Evolutionary conservation across 164 flowering plant species (phyloP), one percentile per base, ranked within the genome.

Genomic region (Tinospora cordifolia): DNA sequence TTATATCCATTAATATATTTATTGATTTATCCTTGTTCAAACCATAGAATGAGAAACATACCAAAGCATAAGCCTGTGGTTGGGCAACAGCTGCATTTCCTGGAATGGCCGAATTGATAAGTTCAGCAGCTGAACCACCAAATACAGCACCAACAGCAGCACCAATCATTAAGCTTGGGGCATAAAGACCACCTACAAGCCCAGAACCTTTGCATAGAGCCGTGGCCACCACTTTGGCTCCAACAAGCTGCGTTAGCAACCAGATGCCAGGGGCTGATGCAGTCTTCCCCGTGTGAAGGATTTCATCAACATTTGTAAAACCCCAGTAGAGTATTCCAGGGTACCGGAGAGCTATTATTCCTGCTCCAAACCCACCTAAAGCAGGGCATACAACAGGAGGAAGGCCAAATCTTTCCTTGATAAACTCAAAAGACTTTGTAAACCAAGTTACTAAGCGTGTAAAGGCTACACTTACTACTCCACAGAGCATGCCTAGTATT

Each of bases 101-200:
- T 12, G 99, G 99, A 81, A 94, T 88, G 34, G 99, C 96, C 44
- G 89, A 83, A 81, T 94, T 94, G 41, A 94, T 89, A 70, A 94
- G 70, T 76, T 90, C 89, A 57, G 94, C 98, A 75, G 98, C 98
- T 66, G 81, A 86, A 74, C 99, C 99, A 8, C 99, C 99, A 83
- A 94, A 94, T 8, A 94, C 96, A 75, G 99, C 98, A 75, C 99
- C 99, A 72, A 90, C 89, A 68, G 99, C 98, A 78, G 99, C 97
- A 75, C 99, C 99, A 80, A 92, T 94, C 99, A 94, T 94, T 81
- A 94, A 85, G 82, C 98, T 94, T 34, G 98, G 99, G n/a, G 99
- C 99, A 86, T 94, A 94, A 24, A 92, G 87, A 63, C 99, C 99
- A 70, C 99, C 99, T 57, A 95, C 99, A 77, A 95, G 98, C 66